Conservation (phyloP, 1,284 basidiomycete species). For the Puccinia sorghi region DNA sequence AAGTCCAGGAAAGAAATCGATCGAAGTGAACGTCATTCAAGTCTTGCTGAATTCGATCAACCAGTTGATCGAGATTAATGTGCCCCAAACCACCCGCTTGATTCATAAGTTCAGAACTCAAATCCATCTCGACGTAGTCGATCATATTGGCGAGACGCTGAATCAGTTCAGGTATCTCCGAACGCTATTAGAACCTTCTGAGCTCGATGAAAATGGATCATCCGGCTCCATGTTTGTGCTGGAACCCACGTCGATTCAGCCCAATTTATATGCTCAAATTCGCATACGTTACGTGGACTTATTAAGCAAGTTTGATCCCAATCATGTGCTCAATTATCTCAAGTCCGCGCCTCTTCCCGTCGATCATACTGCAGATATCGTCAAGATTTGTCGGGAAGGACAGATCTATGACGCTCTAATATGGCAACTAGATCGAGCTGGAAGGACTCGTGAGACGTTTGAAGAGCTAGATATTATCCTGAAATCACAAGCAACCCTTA, state of each 20-base stretch:
- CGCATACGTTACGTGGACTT: constrained; percentile 71
- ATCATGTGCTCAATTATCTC: constrained; percentile 69
- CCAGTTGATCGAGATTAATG: constrained; percentile 39
- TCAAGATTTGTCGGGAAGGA: constrained; percentile 68
- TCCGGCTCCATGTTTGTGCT: constrained; percentile 55
- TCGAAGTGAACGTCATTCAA: constrained; percentile 60
- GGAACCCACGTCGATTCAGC: background rate
- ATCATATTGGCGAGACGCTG: background rate
- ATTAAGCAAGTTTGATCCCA: constrained; percentile 71
- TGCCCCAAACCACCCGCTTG: constrained; percentile 13
- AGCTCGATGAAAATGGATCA: constrained; percentile 45
- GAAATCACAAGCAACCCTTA: constrained; percentile 59
- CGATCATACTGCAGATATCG: constrained; percentile 67
- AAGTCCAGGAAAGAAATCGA: constrained; percentile 55
- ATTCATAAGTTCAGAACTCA: constrained; percentile 31
- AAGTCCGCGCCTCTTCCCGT: constrained; percentile 64
- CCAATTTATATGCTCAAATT: constrained; percentile 63
- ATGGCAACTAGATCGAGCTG: constrained; percentile 74
- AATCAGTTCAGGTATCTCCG: constrained; percentile 75
- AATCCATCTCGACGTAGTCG: constrained; percentile 30
- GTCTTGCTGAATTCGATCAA: constrained; percentile 31
- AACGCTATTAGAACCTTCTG: constrained; percentile 68
- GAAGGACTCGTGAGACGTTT: constrained; percentile 69
- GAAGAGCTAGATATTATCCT: constrained; percentile 68
- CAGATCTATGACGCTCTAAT: constrained; percentile 74